Evolutionary conservation across 2,329 filamentous ascomycete species (phyloP), one percentile per base, ranked within the genome.

Genomic region (Fusarium falciforme): DNA sequence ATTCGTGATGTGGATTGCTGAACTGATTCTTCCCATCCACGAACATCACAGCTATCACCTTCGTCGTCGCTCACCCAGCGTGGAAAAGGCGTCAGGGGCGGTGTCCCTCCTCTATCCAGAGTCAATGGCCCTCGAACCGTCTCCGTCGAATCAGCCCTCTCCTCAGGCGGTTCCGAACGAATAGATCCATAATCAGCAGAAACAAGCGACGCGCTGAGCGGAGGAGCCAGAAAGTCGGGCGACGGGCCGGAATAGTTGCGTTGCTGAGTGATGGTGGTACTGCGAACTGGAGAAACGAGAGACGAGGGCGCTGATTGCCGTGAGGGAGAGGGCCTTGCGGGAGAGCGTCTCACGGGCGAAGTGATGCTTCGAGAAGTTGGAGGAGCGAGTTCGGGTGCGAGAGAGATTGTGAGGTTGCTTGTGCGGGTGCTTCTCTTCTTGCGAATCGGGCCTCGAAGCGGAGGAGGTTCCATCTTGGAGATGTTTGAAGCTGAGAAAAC

Each of bases 51-150:
- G 2, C 69, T 73, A 5, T 67, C 74, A 2, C 70, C 76, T 7
- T 76, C 76, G 3, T 72, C 67, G 7, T 69, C 72, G 10, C 67
- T 65, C 1, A 67, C 59, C 76, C 76, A 79, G 2, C 77, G 75
- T 11, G 79, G 79, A 31, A 81, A 80, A 6, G 76, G 77, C 1
- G 78, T 80, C 4, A 80, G 63, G 0, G 79, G 79, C 4, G 76
- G 74, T 7, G 67, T 60, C 1, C 54, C 29, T 3, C 61, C 73
- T 36, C 66, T 60, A 2, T 75, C 71, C 20, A 33, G n/a, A 1
- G 44, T 59, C 16, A 42, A 40, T 6, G 76, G 70, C 5, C 72
- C 72, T 31, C 72, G 66, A 6, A 79, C 66, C 0, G 77, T 79
- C 1, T 75, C 69, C 0, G 70, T 44, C 1, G 77, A 79, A 16